Percentiles rank a stretch among this genome's conserved stretches.
Evolutionary conservation across 192 early-diverging fungal species (phyloP).

Genomic region (Linnemannia hyalina): DNA sequence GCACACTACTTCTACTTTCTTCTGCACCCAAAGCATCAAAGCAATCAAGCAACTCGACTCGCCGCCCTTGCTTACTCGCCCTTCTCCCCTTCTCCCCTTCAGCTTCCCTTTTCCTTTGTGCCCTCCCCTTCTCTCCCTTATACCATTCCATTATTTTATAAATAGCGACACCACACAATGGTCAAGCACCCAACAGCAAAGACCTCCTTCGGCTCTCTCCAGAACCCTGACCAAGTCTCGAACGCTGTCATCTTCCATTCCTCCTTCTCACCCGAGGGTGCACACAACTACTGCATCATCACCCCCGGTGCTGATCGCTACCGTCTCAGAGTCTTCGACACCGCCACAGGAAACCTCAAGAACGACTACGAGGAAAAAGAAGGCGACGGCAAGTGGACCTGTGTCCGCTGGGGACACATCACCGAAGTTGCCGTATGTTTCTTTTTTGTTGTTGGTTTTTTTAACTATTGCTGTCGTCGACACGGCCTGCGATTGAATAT

Average conservation of each 20-base stretch:
- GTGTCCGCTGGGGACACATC: constrained; percentile 65
- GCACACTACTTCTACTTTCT: no score
- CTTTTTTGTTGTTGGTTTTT: background rate
- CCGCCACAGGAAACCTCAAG: constrained; percentile 62
- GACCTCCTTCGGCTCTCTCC: constrained; percentile 53
- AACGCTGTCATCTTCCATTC: constrained; percentile 54
- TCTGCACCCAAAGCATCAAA: background rate
- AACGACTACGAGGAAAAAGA: constrained; percentile 64
- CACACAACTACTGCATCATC: constrained; percentile 65
- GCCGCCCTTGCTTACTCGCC: background rate
- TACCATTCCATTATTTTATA: background rate
- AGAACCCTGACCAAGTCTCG: constrained; percentile 54
- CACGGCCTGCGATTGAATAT: background rate
- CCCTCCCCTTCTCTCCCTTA: background rate
- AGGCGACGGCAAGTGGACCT: constrained; percentile 66
- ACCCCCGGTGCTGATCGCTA: constrained; percentile 68
- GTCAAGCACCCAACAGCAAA: constrained; percentile 47
- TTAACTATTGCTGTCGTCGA: background rate
- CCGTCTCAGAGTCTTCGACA: constrained; percentile 68
- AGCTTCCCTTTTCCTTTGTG: background rate
- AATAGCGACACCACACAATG: constrained; percentile 19
- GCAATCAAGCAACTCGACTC: constrained; percentile 7
- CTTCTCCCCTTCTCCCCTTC: background rate
- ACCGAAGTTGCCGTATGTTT: constrained; percentile 43
- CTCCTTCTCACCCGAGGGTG: constrained; percentile 54